Conservation (phyloP, 768 basidiomycete genomes). For the Hypholoma sublateritium region DNA sequence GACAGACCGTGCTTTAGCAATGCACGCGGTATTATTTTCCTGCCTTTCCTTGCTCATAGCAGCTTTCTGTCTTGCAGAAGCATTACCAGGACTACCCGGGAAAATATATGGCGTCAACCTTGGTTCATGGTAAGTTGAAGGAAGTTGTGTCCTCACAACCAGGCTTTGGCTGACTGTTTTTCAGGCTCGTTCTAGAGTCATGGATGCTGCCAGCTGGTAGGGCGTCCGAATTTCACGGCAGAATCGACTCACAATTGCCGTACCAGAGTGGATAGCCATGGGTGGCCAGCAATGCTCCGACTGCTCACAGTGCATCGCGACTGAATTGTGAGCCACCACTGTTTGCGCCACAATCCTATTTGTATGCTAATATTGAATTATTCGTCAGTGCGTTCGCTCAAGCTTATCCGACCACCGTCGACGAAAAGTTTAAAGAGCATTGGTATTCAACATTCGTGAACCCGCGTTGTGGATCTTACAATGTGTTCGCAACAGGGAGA, state of each 20-base stretch:
- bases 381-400: conserved; percentile 54
- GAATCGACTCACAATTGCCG: not conserved
- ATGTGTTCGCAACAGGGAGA: conserved; percentile 38
- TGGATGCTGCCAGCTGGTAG: conserved; percentile 80
- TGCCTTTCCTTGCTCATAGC: no score
- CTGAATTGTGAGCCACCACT: conserved; percentile 56
- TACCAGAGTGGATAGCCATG: conserved; percentile 69
- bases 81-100: conserved; percentile 26
- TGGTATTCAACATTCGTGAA: conserved; percentile 40
- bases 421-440: conserved; percentile 58
- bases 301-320: conserved; percentile 62
- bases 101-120: conserved; percentile 76
- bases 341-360: not conserved
- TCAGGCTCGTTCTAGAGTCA: conserved; percentile 73
- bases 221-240: not conserved
- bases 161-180: conserved; percentile 8
- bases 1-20: no score
- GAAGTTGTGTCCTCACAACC: conserved; percentile 38
- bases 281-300: conserved; percentile 62
- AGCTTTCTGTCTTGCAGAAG: no score
- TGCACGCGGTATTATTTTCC: no score
- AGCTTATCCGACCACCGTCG: conserved; percentile 58
- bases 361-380: not conserved
- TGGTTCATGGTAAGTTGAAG: conserved; percentile 60
- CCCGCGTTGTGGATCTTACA: not conserved